Base-by-base conservation (phyloP, 31 red algal species). In the Asparagopsis taxiformis region DNA sequence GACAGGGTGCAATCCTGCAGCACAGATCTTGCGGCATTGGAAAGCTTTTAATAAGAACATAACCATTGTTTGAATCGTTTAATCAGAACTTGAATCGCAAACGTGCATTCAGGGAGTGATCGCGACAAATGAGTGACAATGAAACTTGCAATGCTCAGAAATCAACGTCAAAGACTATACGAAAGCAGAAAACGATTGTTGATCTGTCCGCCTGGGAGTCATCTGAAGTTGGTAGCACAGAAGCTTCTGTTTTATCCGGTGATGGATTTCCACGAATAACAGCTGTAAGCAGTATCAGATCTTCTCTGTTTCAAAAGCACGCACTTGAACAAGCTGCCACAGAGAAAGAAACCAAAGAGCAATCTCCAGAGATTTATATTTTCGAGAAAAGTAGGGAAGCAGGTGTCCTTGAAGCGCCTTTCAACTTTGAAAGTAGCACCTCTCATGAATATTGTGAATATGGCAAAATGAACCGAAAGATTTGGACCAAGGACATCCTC, bases 241-340 rank as follows among this genome's bases (percentile, higher is more conserved):
- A 68, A 30, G 30, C 60, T 23, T 21, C 33, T 30, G 3, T 35
- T 31, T 21, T 31, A 11, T 0, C 7, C 9, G 41, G 22, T 3
- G 34, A 26, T 20, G 59, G 59, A 16, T 32, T 20, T 7, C n/a
- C 22, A 6, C 64, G 53, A 13, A 81, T 61, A 23, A 68, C 32
- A 35, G 70, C 69, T 37, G 77, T 81, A 0, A 48, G 48, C 24
- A 84, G 80, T 41, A 84, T 84, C 41, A 51, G 80, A 25, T 74
- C 80, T 29, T 84, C 80, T 37, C 38, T 84, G 0, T 84, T 84
- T 48, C 53, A 84, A 38, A 82, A 82, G 58, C 52, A 72, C 15
- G 58, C 28, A 7, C 59, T 46, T 0, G 56, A 57, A 67, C 49
- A 49, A 33, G 63, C 43, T 9, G 80, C 66, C 26, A 60, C 74